Percentiles rank a stretch among this genome's conserved stretches.
These are phyloP conservation scores for Annulohypoxylon nitens DNA, from an alignment of 495 filamentous ascomycete species.

Conservation along the genomic window DNA sequence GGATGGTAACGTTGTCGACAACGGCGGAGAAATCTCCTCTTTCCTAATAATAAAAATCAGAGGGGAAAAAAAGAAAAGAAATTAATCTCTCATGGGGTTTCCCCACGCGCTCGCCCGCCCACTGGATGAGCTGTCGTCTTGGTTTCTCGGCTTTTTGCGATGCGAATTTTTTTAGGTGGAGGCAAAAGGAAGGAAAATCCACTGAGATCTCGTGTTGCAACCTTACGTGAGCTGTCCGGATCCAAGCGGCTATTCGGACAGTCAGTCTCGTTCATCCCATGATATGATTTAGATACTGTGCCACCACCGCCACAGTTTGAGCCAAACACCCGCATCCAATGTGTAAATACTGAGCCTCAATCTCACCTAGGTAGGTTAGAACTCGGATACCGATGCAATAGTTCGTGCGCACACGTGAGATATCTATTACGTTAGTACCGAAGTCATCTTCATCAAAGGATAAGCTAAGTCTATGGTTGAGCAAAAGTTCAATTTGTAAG, in stretches of 20 bases:
- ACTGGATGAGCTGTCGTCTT: constrained; percentile 4
- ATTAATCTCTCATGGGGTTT: constrained; percentile 10
- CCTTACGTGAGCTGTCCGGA: constrained; percentile 17
- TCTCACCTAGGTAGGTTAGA: background rate
- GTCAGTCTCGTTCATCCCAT: background rate
- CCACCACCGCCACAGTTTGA: constrained; percentile 30
- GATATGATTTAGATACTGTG: background rate
- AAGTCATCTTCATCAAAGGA: background rate
- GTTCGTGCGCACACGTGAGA: background rate
- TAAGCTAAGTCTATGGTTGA: background rate
- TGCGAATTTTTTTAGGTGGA: constrained; percentile 11
- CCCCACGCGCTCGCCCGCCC: constrained; percentile 10
- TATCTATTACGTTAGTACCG: background rate
- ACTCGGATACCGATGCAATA: background rate
- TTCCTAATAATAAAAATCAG: constrained; percentile 11
- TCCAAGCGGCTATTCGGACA: constrained; percentile 17
- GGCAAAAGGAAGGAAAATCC: background rate
- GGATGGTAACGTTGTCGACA: constrained; percentile 11
- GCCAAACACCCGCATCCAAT: background rate
- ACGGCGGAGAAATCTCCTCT: constrained; percentile 6
- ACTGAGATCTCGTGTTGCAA: constrained; percentile 21
- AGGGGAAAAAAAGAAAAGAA: background rate
- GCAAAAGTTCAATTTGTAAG: background rate
- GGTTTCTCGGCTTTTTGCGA: constrained; percentile 4
- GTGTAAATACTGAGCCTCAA: background rate